Evolutionary conservation across 306 rosid species (phyloP), one percentile per base, ranked within the genome.

Genomic region (Cercis canadensis): DNA sequence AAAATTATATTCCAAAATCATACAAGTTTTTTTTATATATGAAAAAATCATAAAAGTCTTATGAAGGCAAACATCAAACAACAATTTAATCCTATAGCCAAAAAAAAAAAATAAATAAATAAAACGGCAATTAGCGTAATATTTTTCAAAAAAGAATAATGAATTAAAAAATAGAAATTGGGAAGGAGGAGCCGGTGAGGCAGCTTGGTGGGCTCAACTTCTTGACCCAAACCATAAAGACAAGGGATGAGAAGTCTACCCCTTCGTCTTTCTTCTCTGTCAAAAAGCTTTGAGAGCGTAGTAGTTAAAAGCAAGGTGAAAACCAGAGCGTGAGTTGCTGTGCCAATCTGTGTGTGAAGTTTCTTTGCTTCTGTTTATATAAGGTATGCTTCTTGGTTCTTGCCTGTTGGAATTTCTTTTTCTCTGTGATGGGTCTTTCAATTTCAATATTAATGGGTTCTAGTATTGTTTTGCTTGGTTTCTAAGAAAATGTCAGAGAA

Each of bases 161-260:
- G 29, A 24, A 24, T 24, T 24, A 1, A 24, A 24, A 24, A 24
- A 1, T 24, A 24, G 3, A 24, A 24, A 24, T 1, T 24, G 1
- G 3, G 3, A 24, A 24, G 29, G 1, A 24, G 29, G 29, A 73
- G 79, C 73, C 59, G 57, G 72, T 76, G 80, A 45, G 76, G 78
- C 39, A 11, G 86, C 67, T 53, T 66, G 64, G 81, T 84, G 79
- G 87, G 85, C 69, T 70, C 89, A 81, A 57, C 73, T 77, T 88
- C 81, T 89, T 89, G 78, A 81, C 92, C 77, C 53, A 65, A 83
- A 70, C 80, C 72, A 57, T 49, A 53, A 63, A 63, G 36, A 47
- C 78, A 65, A 67, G 51, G 60, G 71, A 56, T 16, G 79, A 81
- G 75, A 84, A 87, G 85, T 76, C 89, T 64, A 4, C 71, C 24